Percentiles rank a stretch among this genome's conserved stretches.
Conservation (phyloP, 1,284 basidiomycete genomes). For the Naganishia sp. region DNA sequence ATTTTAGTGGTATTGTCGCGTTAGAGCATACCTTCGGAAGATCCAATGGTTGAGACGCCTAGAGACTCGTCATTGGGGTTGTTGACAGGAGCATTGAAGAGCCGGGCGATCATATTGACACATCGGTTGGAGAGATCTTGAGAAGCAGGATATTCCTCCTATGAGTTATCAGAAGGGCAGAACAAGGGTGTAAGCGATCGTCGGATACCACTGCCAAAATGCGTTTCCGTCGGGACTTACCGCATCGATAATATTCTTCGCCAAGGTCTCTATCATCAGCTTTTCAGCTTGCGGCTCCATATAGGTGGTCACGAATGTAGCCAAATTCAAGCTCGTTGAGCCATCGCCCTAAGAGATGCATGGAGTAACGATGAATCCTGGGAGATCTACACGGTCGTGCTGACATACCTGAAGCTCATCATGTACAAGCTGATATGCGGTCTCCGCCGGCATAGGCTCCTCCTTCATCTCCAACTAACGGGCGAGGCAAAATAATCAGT, state of each 20-base stretch:
- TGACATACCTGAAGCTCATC: slow-evolving; percentile 40
- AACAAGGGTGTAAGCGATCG: not conserved
- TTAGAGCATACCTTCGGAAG: slow-evolving; percentile 37
- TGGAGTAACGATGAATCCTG: not conserved
- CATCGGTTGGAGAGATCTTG: slow-evolving; percentile 39
- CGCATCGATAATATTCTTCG: slow-evolving; percentile 48
- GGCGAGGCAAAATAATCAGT: not conserved
- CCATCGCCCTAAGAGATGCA: slow-evolving; percentile 32
- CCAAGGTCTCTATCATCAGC: slow-evolving; percentile 38
- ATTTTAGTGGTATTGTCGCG: too few species aligned
- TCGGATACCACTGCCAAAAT: not conserved
- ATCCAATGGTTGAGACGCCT: slow-evolving; percentile 50
- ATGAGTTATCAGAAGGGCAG: not conserved
- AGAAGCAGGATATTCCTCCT: slow-evolving; percentile 44
- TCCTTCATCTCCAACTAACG: slow-evolving; percentile 36
- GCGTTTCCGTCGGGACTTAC: not conserved
- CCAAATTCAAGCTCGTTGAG: slow-evolving; percentile 38
- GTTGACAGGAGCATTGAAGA: slow-evolving; percentile 51
- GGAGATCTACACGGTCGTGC: too few species aligned
- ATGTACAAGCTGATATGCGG: slow-evolving; percentile 39
- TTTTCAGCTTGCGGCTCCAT: slow-evolving; percentile 45
- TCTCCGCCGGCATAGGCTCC: slow-evolving; percentile 40
- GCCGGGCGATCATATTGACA: slow-evolving; percentile 46
- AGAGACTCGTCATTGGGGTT: slow-evolving; percentile 39
- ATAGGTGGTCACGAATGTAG: slow-evolving; percentile 39